Percentiles rank a stretch among this genome's conserved stretches.
Evolutionary conservation across 257 asterid species (phyloP).

Genomic region (Nicotiana knightiana): DNA sequence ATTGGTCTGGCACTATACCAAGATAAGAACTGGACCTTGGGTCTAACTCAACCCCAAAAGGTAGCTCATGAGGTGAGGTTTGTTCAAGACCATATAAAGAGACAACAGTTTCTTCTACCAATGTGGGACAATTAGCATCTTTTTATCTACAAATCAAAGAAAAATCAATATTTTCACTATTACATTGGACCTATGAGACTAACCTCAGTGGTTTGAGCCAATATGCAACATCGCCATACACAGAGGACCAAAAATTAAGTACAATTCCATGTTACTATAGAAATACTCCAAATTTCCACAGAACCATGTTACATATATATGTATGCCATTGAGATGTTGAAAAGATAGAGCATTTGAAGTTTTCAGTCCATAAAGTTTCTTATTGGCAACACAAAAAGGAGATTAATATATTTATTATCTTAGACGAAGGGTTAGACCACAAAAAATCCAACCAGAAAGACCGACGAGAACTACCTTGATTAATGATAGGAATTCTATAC

Average conservation of each 20-base stretch:
- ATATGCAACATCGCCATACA: constrained; percentile 1
- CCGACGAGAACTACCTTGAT: background rate
- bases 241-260: background rate
- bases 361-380: background rate
- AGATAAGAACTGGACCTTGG: too few species aligned
- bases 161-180: background rate
- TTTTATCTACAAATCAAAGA: background rate
- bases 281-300: background rate
- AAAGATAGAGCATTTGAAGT: background rate
- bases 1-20: too few species aligned
- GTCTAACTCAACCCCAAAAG: too few species aligned
- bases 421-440: background rate
- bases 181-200: background rate
- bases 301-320: background rate
- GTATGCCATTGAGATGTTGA: background rate
- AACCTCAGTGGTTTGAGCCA: background rate
- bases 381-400: background rate
- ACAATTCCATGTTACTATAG: background rate
- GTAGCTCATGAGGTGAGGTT: too few species aligned
- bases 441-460: background rate
- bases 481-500: background rate
- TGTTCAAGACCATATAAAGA: too few species aligned
- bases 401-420: background rate
- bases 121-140: background rate
- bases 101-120: too few species aligned